These are phyloP conservation scores for Aspergillus sp. DNA, from an alignment of 2,329 filamentous ascomycete genomes.

Conservation along the genomic window DNA sequence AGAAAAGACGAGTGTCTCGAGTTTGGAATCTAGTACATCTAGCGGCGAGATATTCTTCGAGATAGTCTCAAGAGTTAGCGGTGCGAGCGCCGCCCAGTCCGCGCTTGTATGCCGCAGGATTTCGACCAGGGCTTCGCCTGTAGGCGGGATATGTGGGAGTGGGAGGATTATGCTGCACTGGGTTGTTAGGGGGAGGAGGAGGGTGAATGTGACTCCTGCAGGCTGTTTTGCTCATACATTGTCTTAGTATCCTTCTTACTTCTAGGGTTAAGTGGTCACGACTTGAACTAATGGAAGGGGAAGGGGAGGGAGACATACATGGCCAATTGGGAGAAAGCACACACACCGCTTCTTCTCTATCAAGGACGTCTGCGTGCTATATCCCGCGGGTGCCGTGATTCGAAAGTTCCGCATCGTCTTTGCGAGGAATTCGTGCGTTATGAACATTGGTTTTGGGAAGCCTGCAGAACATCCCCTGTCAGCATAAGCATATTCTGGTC, in stretches of 20 bases:
- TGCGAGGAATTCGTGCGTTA: slow-evolving; percentile 34
- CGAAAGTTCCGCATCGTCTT: slow-evolving; percentile 8
- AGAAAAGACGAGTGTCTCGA: slow-evolving; percentile 4
- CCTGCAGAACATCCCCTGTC: slow-evolving; percentile 30
- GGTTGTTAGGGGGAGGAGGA: slow-evolving; percentile 9
- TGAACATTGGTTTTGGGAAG: slow-evolving; percentile 36
- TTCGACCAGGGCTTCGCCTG: slow-evolving; percentile 4
- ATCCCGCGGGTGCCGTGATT: slow-evolving; percentile 11
- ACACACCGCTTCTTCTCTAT: slow-evolving; percentile 24
- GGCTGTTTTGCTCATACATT: background rate
- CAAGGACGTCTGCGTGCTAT: slow-evolving; percentile 9
- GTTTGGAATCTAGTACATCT: background rate
- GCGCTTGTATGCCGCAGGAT: slow-evolving; percentile 5
- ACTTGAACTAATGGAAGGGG: background rate
- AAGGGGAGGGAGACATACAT: background rate
- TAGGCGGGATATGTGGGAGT: slow-evolving; percentile 3
- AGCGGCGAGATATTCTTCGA: slow-evolving; percentile 3
- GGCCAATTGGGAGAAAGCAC: slow-evolving; percentile 17
- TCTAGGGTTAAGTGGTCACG: background rate
- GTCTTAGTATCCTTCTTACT: too few relatives aligned
- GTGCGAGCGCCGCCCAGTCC: slow-evolving; percentile 15
- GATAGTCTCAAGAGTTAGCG: slow-evolving; percentile 6
- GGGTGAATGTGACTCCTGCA: slow-evolving; percentile 8
- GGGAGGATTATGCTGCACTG: slow-evolving; percentile 11
- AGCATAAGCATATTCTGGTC: background rate